These are phyloP conservation scores for Aspergillus puulaauensis DNA, from an alignment of 2,329 filamentous ascomycete species.

Conservation along the genomic window DNA sequence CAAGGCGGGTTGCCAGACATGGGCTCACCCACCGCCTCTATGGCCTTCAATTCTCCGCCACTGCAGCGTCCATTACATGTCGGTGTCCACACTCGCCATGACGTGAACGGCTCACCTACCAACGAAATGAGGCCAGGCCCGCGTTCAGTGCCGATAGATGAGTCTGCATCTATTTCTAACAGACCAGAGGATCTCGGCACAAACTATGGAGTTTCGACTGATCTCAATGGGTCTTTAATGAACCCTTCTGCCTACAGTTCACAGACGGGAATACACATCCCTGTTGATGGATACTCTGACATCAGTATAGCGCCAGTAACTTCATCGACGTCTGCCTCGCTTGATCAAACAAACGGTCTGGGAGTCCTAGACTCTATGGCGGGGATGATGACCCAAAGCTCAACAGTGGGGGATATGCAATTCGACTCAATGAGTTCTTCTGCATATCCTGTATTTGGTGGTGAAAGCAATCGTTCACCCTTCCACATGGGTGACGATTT, in stretches of 20 bases:
- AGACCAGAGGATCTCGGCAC: slow-evolving; percentile 14
- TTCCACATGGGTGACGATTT: slow-evolving; percentile 88
- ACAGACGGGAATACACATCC: slow-evolving; percentile 16
- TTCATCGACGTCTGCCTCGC: slow-evolving; percentile 25
- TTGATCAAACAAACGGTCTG: slow-evolving; percentile 26
- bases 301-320: slow-evolving; percentile 20
- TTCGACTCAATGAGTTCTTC: slow-evolving; percentile 40
- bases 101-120: slow-evolving; percentile 14
- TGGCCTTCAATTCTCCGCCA: slow-evolving; percentile 27
- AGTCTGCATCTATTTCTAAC: slow-evolving; percentile 9
- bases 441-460: slow-evolving; percentile 81
- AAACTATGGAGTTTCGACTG: slow-evolving; percentile 20
- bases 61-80: slow-evolving; percentile 23
- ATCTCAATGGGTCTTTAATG: slow-evolving; percentile 20
- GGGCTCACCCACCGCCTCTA: slow-evolving; percentile 28
- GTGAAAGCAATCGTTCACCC: slow-evolving; percentile 81
- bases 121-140: slow-evolving; percentile 16
- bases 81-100: slow-evolving; percentile 10
- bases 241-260: slow-evolving; percentile 18
- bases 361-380: slow-evolving; percentile 24
- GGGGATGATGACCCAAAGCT: slow-evolving; percentile 24
- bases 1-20: slow-evolving; percentile 28
- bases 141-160: slow-evolving; percentile 12
- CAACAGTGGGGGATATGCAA: slow-evolving; percentile 25
- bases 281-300: slow-evolving; percentile 21